Percentiles rank a stretch among this genome's conserved stretches.
These are phyloP conservation scores for Lolium multiflorum DNA, from an alignment of 176 grass and related monocot species.

Conservation along the genomic window DNA sequence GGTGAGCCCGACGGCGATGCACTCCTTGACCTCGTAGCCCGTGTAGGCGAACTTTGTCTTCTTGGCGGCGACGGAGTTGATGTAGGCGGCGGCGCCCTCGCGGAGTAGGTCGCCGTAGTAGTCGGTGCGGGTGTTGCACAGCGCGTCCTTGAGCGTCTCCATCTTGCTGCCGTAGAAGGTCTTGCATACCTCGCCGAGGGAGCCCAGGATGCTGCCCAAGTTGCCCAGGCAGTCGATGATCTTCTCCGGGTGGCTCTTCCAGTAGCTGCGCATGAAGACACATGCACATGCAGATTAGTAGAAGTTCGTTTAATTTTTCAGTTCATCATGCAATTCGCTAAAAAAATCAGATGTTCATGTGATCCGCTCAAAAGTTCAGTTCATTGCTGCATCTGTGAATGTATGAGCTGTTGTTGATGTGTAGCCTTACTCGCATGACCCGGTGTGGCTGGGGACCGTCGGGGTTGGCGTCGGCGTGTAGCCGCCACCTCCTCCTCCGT, in stretches of 20 bases:
- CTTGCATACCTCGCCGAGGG: conserved; percentile 62
- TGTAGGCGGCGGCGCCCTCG: conserved; percentile 82
- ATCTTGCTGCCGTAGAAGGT: conserved; percentile 58
- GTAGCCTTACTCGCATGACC: conserved; percentile 80
- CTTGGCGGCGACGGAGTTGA: conserved; percentile 72
- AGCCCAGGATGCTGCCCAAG: conserved; percentile 60
- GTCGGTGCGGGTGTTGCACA: conserved; percentile 68
- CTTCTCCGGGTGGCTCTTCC: conserved; percentile 67
- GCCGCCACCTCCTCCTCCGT: conserved; percentile 36
- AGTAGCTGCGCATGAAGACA: conserved; percentile 53
- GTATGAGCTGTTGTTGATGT: neutral
- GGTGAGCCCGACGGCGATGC: conserved; percentile 51
- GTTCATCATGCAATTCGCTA: too few species aligned
- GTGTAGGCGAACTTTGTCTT: conserved; percentile 53
- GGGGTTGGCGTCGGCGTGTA: conserved; percentile 50
- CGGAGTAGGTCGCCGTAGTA: conserved; percentile 79
- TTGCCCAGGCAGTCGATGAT: conserved; percentile 74
- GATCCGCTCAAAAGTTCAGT: neutral
- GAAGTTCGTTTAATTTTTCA: neutral
- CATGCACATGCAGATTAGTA: neutral
- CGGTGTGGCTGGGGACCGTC: conserved; percentile 38
- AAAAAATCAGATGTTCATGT: too few species aligned
- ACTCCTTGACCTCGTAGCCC: conserved; percentile 66
- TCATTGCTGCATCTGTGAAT: neutral
- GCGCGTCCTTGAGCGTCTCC: conserved; percentile 72